Conservation (phyloP, 108 stramenopile species). For the Nitzschia palea region DNA sequence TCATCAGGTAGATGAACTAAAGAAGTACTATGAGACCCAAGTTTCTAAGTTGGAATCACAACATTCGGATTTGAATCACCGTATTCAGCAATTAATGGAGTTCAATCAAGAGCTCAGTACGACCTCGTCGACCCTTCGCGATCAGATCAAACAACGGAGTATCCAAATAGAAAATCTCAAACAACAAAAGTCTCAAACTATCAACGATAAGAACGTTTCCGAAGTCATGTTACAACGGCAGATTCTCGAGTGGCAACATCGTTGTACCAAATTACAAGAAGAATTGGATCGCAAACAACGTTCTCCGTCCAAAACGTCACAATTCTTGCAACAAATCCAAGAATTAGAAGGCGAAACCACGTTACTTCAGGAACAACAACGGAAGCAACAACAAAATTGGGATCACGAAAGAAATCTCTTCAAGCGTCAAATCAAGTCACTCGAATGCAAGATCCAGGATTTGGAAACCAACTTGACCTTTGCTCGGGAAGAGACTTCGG, state of each 20-base stretch:
- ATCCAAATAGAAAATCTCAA: neutral
- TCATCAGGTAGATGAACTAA: neutral
- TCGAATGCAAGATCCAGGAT: neutral
- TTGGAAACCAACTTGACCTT: neutral
- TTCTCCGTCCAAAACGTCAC: neutral
- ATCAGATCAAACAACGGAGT: slow-evolving; percentile 5
- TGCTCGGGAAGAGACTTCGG: neutral
- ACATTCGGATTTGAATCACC: neutral
- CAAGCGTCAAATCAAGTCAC: neutral
- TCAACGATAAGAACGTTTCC: neutral
- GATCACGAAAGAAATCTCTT: neutral
- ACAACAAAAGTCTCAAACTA: too few species aligned
- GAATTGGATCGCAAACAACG: neutral
- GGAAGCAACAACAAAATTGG: neutral
- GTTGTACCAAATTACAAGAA: neutral
- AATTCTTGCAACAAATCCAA: neutral
- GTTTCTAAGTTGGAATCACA: neutral
- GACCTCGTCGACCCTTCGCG: neutral
- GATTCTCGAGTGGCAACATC: slow-evolving; percentile 7
- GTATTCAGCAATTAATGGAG: neutral
- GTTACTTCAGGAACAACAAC: neutral
- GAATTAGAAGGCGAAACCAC: neutral
- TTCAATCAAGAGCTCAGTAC: neutral
- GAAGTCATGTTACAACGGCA: slow-evolving; percentile 11
- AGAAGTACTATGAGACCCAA: neutral